Conservation (phyloP, 2,329 filamentous ascomycete genomes). For the Zymoseptoria crescenta region DNA sequence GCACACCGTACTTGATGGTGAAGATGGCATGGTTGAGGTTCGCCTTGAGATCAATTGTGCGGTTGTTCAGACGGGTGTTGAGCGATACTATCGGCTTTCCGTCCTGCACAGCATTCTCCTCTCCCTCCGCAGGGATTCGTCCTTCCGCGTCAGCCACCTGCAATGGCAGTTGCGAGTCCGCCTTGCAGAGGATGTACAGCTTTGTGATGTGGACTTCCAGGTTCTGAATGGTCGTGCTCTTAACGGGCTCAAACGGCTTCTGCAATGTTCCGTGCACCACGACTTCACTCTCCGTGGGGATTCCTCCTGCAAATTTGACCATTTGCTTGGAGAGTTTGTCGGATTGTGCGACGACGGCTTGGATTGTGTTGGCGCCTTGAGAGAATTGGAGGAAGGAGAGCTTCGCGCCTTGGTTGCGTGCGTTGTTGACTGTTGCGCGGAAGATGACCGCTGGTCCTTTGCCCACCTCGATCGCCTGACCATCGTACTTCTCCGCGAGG, state of each 20-base stretch:
- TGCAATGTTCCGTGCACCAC: slow-evolving; percentile 72
- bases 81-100: slow-evolving; percentile 66
- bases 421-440: slow-evolving; percentile 77
- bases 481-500: slow-evolving; percentile 53
- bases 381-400: slow-evolving; percentile 84
- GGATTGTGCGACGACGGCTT: slow-evolving; percentile 65
- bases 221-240: slow-evolving; percentile 71
- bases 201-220: slow-evolving; percentile 85
- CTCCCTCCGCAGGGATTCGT: slow-evolving; percentile 40
- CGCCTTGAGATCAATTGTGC: slow-evolving; percentile 83
- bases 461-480: slow-evolving; percentile 22
- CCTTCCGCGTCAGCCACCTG: slow-evolving; percentile 48
- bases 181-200: slow-evolving; percentile 67
- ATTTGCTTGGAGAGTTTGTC: slow-evolving; percentile 65
- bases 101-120: slow-evolving; percentile 43
- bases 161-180: slow-evolving; percentile 53
- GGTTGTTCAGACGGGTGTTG: slow-evolving; percentile 81
- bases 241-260: slow-evolving; percentile 78
- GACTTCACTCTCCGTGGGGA: slow-evolving; percentile 73
- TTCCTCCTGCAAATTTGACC: slow-evolving; percentile 78
- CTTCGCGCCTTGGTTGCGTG: slow-evolving; percentile 80
- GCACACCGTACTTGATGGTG: slow-evolving; percentile 57
- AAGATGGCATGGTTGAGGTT: slow-evolving; percentile 88
- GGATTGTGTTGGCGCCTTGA: slow-evolving; percentile 67
- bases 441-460: slow-evolving; percentile 56